These are phyloP conservation scores for Coccomyxa sp. DNA, from an alignment of 139 green algal genomes.

Conservation along the genomic window DNA sequence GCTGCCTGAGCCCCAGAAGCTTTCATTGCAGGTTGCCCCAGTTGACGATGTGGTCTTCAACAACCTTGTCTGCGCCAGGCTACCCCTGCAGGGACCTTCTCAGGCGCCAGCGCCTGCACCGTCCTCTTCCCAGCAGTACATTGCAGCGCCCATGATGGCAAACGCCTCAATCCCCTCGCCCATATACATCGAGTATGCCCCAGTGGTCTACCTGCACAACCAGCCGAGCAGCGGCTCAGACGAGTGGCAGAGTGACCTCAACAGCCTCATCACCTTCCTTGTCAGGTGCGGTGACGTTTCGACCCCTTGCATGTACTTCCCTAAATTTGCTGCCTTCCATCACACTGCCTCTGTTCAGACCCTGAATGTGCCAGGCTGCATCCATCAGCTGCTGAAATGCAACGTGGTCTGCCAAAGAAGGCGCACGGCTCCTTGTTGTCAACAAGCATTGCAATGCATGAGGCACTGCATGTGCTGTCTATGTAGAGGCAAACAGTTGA, in stretches of 20 bases:
- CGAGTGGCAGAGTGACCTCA: slow-evolving; percentile 22
- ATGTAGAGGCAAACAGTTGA: not conserved
- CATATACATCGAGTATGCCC: not conserved
- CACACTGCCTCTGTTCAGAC: not conserved
- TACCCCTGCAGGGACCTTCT: not conserved
- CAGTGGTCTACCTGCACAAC: not conserved
- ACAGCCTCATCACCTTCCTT: slow-evolving; percentile 60
- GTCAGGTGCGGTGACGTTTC: slow-evolving; percentile 30
- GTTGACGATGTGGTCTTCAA: slow-evolving; percentile 38
- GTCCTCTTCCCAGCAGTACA: not conserved
- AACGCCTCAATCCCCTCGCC: slow-evolving; percentile 11
- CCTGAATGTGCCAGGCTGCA: not conserved
- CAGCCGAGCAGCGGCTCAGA: slow-evolving; percentile 47
- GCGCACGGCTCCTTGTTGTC: no score
- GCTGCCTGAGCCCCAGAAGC: not conserved
- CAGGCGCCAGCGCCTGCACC: not conserved
- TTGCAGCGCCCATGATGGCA: not conserved
- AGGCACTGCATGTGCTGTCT: no score
- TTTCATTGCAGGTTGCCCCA: slow-evolving; percentile 12
- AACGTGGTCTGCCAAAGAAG: no score
- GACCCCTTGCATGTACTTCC: not conserved
- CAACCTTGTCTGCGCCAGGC: slow-evolving; percentile 48
- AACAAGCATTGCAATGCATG: no score
- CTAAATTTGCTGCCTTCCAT: not conserved
- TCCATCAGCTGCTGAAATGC: no score